These are phyloP conservation scores for Leccinum obscurum DNA, from an alignment of 768 basidiomycete genomes.

Conservation along the genomic window DNA sequence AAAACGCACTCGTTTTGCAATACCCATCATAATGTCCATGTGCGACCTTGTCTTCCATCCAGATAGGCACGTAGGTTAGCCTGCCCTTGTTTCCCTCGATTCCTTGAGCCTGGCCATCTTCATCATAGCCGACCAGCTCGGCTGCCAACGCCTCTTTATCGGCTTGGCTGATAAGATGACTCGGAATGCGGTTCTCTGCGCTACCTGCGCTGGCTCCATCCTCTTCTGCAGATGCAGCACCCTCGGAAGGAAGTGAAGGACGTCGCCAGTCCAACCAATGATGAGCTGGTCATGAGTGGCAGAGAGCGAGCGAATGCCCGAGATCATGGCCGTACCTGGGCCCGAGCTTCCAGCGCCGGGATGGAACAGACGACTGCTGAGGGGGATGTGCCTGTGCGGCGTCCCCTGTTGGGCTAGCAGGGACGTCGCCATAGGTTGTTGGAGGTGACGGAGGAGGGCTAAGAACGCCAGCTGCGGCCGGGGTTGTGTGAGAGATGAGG, in stretches of 20 bases:
- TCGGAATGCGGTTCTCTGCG: constrained; percentile 43
- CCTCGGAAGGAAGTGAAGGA: constrained; percentile 50
- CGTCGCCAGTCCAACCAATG: constrained; percentile 93
- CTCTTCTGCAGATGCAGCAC: constrained; percentile 29
- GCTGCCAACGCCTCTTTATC: constrained; percentile 68
- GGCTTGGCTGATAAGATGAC: constrained; percentile 51
- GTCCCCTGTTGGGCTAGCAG: constrained; percentile 33
- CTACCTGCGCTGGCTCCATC: constrained; percentile 7
- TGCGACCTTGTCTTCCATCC: constrained; percentile 86
- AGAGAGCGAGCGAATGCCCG: constrained; percentile 83
- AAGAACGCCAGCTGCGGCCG: constrained; percentile 46
- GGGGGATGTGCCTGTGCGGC: constrained; percentile 1
- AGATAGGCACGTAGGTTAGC: constrained; percentile 84
- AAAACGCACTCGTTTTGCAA: constrained; percentile 88
- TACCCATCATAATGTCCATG: constrained; percentile 97
- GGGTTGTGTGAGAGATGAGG: constrained; percentile 42
- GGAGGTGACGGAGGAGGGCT: constrained; percentile 84
- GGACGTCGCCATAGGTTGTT: constrained; percentile 49
- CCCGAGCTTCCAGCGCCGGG: constrained; percentile 66
- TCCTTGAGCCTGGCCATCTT: constrained; percentile 46
- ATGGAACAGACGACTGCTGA: constrained; percentile 18
- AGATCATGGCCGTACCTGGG: constrained; percentile 92
- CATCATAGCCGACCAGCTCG: constrained; percentile 58
- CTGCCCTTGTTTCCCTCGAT: constrained; percentile 45
- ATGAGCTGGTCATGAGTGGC: constrained; percentile 87